Percentiles rank a stretch among this genome's conserved stretches.
phyloP scores from a whole-genome alignment of 1,284 basidiomycete genomes.

The Gomphus bonarii region DNA sequence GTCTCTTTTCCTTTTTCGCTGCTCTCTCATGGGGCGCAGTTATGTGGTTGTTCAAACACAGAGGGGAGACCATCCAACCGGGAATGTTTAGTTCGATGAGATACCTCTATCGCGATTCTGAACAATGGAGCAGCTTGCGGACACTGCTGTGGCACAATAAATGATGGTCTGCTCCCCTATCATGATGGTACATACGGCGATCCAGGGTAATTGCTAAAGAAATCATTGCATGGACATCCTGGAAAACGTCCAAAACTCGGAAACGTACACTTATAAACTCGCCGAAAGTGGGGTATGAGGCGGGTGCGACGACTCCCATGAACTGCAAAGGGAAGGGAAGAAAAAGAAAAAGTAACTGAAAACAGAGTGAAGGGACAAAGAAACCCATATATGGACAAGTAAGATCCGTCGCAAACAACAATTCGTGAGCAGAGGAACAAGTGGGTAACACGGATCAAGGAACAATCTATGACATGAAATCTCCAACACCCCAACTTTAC shows the following conservation, averaged over 20 bases:
- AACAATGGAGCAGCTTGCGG: slow-evolving; percentile 58
- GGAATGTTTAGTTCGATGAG: slow-evolving; percentile 85
- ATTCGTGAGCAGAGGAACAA: slow-evolving; percentile 24
- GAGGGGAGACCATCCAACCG: slow-evolving; percentile 81
- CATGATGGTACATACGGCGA: neutral
- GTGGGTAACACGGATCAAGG: slow-evolving; percentile 22
- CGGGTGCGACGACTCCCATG: neutral
- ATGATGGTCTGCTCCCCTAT: slow-evolving; percentile 24
- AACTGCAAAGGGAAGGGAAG: neutral
- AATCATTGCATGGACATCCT: neutral
- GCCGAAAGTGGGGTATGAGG: slow-evolving; percentile 4
- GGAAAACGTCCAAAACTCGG: neutral
- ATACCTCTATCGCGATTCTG: slow-evolving; percentile 75
- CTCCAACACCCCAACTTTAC: slow-evolving; percentile 32
- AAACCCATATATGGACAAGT: slow-evolving; percentile 12
- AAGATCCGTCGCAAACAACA: slow-evolving; percentile 6
- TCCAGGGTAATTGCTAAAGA: neutral
- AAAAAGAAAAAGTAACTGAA: neutral
- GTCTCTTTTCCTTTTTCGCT: slow-evolving; percentile 82
- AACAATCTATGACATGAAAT: slow-evolving; percentile 2
- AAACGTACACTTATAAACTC: slow-evolving; percentile 1
- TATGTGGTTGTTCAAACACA: slow-evolving; percentile 91
- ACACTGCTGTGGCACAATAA: slow-evolving; percentile 76
- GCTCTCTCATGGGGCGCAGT: slow-evolving; percentile 92
- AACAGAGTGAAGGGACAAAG: slow-evolving; percentile 12